Evolutionary conservation across 352 stramenopile species (phyloP).

Genomic region (Poterioochromonas sp.): DNA sequence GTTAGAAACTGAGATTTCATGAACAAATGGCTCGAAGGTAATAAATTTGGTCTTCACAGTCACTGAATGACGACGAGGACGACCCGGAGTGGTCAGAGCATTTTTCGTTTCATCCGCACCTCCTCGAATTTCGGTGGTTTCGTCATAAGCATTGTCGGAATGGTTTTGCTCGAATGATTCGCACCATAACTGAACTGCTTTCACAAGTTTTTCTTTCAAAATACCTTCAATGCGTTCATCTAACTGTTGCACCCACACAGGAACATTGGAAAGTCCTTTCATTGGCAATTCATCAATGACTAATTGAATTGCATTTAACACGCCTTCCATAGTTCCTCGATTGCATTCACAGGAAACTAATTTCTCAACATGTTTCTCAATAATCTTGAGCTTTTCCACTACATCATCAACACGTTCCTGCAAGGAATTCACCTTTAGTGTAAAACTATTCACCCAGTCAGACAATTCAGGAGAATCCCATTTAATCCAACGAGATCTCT

Average conservation of each 20-base stretch:
- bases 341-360: slow-evolving; percentile 58
- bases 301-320: slow-evolving; percentile 46
- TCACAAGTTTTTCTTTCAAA: slow-evolving; percentile 44
- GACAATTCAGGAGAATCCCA: slow-evolving; percentile 50
- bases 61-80: not conserved
- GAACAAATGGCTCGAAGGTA: slow-evolving; percentile 47
- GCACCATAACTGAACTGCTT: slow-evolving; percentile 45
- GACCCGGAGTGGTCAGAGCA: not conserved
- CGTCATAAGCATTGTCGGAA: not conserved
- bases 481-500: slow-evolving; percentile 38
- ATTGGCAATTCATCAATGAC: slow-evolving; percentile 52
- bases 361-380: slow-evolving; percentile 72
- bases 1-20: slow-evolving; percentile 90
- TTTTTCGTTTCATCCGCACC: slow-evolving; percentile 18
- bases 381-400: slow-evolving; percentile 74
- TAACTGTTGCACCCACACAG: slow-evolving; percentile 44
- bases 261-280: slow-evolving; percentile 50
- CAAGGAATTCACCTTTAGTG: slow-evolving; percentile 83
- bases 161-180: slow-evolving; percentile 53
- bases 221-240: slow-evolving; percentile 49
- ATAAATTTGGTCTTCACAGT: slow-evolving; percentile 33
- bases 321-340: slow-evolving; percentile 34
- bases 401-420: slow-evolving; percentile 97
- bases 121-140: slow-evolving; percentile 24
- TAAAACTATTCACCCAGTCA: slow-evolving; percentile 71